Evolutionary conservation across 2,329 filamentous ascomycete genomes (phyloP).

Genomic region (Pestalotiopsis sp.): DNA sequence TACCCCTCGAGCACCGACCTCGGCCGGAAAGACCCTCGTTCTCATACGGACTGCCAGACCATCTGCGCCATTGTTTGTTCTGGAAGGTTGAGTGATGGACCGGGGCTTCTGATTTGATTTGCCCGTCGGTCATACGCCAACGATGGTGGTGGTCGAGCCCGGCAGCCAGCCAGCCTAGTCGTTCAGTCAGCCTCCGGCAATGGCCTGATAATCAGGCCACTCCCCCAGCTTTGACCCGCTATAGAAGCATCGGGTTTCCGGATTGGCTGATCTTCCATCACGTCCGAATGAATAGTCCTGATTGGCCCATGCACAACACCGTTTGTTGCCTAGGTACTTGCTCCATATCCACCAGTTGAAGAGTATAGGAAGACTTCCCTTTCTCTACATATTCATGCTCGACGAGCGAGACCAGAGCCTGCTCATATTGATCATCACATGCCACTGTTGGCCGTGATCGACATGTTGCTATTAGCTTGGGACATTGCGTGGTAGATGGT

Average conservation of each 20-base stretch:
- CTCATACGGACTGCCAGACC: not conserved
- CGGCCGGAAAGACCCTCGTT: not conserved
- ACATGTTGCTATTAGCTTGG: too few relatives aligned
- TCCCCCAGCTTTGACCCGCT: not conserved
- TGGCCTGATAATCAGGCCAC: slow-evolving; percentile 5
- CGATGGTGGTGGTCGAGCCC: not conserved
- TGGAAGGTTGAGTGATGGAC: not conserved
- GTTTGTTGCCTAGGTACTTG: too few relatives aligned
- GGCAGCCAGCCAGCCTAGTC: not conserved
- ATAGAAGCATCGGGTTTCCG: not conserved
- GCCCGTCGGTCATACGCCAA: not conserved
- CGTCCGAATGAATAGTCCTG: not conserved
- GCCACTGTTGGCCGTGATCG: too few relatives aligned
- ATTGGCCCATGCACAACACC: not conserved
- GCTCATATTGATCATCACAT: too few relatives aligned
- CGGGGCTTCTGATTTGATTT: not conserved
- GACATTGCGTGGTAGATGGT: too few relatives aligned
- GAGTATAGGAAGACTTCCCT: too few relatives aligned
- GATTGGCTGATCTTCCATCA: not conserved
- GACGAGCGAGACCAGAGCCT: too few relatives aligned
- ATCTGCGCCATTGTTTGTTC: too few relatives aligned
- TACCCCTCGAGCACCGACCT: not conserved
- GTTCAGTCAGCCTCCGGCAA: not conserved
- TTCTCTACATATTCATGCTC: too few relatives aligned
- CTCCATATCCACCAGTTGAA: too few relatives aligned